Evolutionary conservation across 2,329 filamentous ascomycete genomes (phyloP).

Genomic region (Fusarium brevicatenulatum): DNA sequence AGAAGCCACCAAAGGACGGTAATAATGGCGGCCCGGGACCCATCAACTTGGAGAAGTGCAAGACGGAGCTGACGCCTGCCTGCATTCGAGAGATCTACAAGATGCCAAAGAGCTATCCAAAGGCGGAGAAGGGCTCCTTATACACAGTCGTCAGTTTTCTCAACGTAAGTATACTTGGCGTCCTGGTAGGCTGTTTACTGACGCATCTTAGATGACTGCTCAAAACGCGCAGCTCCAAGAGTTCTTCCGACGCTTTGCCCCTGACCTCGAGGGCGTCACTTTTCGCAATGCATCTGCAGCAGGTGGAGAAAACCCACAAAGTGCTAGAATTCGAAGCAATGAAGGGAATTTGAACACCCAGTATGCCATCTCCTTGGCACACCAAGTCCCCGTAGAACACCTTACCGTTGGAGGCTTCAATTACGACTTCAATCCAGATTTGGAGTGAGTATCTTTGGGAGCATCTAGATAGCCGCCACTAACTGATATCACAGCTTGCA

Average conservation of each 20-base stretch:
- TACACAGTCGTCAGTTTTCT: constrained; percentile 68
- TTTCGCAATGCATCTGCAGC: constrained; percentile 69
- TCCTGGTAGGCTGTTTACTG: neutral
- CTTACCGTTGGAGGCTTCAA: constrained; percentile 48
- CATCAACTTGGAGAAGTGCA: constrained; percentile 46
- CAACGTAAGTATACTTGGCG: constrained; percentile 42
- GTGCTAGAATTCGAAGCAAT: constrained; percentile 43
- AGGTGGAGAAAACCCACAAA: constrained; percentile 63
- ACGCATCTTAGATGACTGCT: constrained; percentile 56
- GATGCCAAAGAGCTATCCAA: constrained; percentile 59
- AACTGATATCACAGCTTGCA: constrained; percentile 19
- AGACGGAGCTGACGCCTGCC: constrained; percentile 53
- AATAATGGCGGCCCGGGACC: constrained; percentile 18
- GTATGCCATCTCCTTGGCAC: constrained; percentile 49
- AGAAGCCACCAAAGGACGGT: constrained; percentile 8
- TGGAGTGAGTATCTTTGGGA: constrained; percentile 45
- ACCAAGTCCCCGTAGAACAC: constrained; percentile 49
- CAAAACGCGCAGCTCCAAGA: constrained; percentile 63
- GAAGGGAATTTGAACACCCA: constrained; percentile 55
- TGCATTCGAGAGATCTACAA: constrained; percentile 59
- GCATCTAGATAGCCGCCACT: neutral
- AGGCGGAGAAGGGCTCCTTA: constrained; percentile 67
- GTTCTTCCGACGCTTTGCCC: constrained; percentile 66
- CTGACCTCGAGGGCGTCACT: constrained; percentile 60
- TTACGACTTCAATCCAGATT: constrained; percentile 46